Conservation (phyloP, 2,329 filamentous ascomycete species). For the Rutstroemia sp. region DNA sequence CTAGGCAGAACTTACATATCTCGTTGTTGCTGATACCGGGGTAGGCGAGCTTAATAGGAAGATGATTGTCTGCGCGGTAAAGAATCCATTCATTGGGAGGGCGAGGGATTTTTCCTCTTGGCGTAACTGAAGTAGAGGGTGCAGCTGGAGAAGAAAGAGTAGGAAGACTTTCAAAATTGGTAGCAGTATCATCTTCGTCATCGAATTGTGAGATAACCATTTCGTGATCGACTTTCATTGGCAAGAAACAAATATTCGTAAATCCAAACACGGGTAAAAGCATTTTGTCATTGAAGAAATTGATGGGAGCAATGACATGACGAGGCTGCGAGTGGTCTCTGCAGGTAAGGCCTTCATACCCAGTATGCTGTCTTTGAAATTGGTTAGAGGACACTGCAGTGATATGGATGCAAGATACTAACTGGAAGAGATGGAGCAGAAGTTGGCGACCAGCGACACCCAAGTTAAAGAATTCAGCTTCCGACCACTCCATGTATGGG, state of each 20-base stretch:
- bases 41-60: neutral
- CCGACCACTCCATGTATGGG: neutral
- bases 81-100: conserved; percentile 5
- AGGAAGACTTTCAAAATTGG: neutral
- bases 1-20: neutral
- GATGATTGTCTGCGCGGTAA: conserved; percentile 1
- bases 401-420: neutral
- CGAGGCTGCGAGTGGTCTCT: neutral
- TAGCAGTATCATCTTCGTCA: neutral
- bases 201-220: neutral
- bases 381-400: neutral
- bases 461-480: neutral
- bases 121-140: neutral
- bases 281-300: neutral
- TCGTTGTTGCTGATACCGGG: conserved; percentile 1
- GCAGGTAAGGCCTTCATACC: neutral
- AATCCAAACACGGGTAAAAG: neutral
- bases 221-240: neutral
- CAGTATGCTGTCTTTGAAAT: neutral
- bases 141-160: neutral
- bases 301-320: neutral
- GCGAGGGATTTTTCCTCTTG: neutral
- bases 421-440: neutral
- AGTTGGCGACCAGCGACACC: neutral
- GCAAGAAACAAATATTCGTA: neutral